Percentiles rank a stretch among this genome's conserved stretches.
Evolutionary conservation across 2,329 filamentous ascomycete genomes (phyloP).

Genomic region (Trichoderma simmonsii): DNA sequence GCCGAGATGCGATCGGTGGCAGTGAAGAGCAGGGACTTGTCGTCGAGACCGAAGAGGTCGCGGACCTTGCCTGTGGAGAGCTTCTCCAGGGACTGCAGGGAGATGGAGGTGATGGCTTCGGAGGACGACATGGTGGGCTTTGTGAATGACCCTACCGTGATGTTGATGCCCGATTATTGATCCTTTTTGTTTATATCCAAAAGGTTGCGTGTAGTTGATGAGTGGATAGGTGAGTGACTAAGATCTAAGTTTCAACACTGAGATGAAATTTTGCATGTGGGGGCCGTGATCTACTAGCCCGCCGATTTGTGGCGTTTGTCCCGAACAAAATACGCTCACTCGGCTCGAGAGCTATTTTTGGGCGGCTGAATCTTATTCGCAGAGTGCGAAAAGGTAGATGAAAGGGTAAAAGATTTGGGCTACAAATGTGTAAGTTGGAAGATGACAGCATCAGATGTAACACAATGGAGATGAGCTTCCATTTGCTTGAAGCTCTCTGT

Average conservation of each 20-base stretch:
- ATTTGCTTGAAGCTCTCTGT: neutral
- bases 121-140: neutral
- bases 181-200: neutral
- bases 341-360: neutral
- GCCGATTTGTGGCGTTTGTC: neutral
- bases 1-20: slow-evolving; percentile 78
- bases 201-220: neutral
- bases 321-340: neutral
- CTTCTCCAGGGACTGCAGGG: slow-evolving; percentile 34
- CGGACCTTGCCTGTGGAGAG: slow-evolving; percentile 64
- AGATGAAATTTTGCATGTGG: slow-evolving; percentile 1
- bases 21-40: slow-evolving; percentile 55
- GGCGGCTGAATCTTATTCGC: neutral
- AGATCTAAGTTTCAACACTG: neutral
- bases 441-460: neutral
- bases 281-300: neutral
- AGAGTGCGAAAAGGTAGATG: neutral
- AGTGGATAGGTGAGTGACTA: slow-evolving; percentile 4
- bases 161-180: neutral
- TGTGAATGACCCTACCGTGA: neutral
- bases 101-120: slow-evolving; percentile 11
- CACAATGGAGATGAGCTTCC: neutral
- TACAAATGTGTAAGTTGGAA: neutral
- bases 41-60: slow-evolving; percentile 69
- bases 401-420: neutral